Percentiles rank a stretch among this genome's conserved stretches.
phyloP scores from a whole-genome alignment of 768 basidiomycete genomes.

The Daedalea quercina region DNA sequence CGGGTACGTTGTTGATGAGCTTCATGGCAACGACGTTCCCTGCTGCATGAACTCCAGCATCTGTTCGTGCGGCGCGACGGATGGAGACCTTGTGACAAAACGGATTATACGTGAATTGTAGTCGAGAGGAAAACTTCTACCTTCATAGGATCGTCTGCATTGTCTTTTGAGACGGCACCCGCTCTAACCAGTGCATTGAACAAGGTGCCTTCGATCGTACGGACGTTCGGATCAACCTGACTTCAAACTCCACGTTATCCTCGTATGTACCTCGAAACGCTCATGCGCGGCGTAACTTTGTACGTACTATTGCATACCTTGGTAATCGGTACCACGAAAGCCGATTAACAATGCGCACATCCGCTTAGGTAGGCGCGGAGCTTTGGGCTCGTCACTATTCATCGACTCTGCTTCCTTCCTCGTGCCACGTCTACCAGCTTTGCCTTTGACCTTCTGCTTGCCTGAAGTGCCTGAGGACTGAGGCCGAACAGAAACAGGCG shows the following conservation, averaged over 20 bases:
- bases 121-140: constrained; percentile 27
- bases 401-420: constrained; percentile 8
- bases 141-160: constrained; percentile 86
- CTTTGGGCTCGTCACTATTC: constrained; percentile 28
- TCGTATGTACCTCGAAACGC: neutral
- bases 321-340: constrained; percentile 88
- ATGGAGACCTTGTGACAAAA: constrained; percentile 58
- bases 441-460: constrained; percentile 2
- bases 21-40: constrained; percentile 92
- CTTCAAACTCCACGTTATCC: constrained; percentile 27
- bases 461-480: neutral
- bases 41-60: constrained; percentile 96
- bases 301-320: constrained; percentile 94
- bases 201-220: constrained; percentile 85
- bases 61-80: constrained; percentile 87
- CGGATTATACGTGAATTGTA: neutral
- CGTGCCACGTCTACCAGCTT: constrained; percentile 17
- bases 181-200: constrained; percentile 85
- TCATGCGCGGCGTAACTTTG: neutral
- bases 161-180: constrained; percentile 92
- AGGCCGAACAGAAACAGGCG: neutral
- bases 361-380: constrained; percentile 69
- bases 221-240: constrained; percentile 49
- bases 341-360: constrained; percentile 82
- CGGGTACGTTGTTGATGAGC: constrained; percentile 75